A percentile compares a stretch with the other conserved stretches of the same genome.
These are phyloP conservation scores for Sporisorium reilianum DNA, from an alignment of 1,284 basidiomycete species.

Conservation along the genomic window DNA sequence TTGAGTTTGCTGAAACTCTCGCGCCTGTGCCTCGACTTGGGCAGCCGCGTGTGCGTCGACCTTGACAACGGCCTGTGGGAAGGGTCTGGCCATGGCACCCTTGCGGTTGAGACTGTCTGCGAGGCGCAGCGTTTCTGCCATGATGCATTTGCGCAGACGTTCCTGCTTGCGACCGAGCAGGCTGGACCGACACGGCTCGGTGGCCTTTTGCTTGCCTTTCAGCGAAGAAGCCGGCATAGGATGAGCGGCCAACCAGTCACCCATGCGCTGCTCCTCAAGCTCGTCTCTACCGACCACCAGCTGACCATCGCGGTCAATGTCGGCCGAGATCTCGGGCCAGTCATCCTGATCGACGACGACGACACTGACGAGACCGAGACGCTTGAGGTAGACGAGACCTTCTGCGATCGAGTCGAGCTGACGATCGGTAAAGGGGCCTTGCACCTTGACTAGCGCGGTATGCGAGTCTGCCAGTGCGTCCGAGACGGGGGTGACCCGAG, in stretches of 20 bases:
- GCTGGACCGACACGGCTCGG: constrained; percentile 14
- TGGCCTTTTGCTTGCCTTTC: constrained; percentile 31
- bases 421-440: constrained; percentile 94
- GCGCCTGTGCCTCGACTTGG: constrained; percentile 31
- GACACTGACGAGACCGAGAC: constrained; percentile 92
- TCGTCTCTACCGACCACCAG: constrained; percentile 48
- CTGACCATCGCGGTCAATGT: constrained; percentile 49
- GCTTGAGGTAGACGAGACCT: constrained; percentile 93
- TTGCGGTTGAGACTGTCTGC: constrained; percentile 85
- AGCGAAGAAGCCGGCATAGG: constrained; percentile 16
- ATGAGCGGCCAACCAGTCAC: constrained; percentile 55
- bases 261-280: constrained; percentile 47
- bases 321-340: constrained; percentile 72
- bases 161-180: constrained; percentile 47
- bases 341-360: constrained; percentile 93
- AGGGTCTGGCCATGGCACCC: constrained; percentile 86
- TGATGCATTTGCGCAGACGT: constrained; percentile 77
- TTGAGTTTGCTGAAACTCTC: constrained; percentile 19
- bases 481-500: constrained; percentile 37
- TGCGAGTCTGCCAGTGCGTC: constrained; percentile 70
- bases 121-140: constrained; percentile 75
- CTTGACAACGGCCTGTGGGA: constrained; percentile 70
- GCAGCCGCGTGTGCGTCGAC: constrained; percentile 49
- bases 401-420: constrained; percentile 93
- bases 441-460: constrained; percentile 94